Base-by-base conservation (phyloP, 495 filamentous ascomycete genomes). In the Hamigera avellanea region DNA sequence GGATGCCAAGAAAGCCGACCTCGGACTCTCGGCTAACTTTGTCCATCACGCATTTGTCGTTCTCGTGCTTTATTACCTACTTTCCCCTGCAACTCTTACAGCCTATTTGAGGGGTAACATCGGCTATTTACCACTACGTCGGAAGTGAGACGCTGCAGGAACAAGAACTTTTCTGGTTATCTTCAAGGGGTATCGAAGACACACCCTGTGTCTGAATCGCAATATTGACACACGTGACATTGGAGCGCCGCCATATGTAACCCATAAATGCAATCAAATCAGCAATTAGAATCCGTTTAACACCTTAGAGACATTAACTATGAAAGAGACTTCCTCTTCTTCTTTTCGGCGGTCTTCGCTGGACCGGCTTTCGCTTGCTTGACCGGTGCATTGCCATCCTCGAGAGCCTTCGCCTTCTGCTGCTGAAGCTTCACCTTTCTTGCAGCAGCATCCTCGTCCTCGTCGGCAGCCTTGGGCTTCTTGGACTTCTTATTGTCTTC, bases 401-500 rank as follows among this genome's bases (percentile, higher is more conserved):
- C 60, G 36, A 66, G 46, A 19, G 66, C 63, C 54, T 64, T 49
- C 25, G 57, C 60, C 56, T 72, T 73, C 44, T 68, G 69, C 54
- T 69, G 52, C 48, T 62, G 56, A n/a, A 72, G 62, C 53, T 68
- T 73, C 41, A 74, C 72, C 53, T 78, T 76, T 50, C 72, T 66
- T 37, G 76, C 73, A 3, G 66, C 66, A 36, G 64, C 57, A 50
- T 65, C 58, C 44, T 71, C 61, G 44, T 67, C 53, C 44, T 70
- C 21, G 14, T 64, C 61, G 16, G 54, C 50, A 16, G 59, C 48
- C 49, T 67, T 62, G 37, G 52, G 42, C 53, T 66, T 66, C 49
- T 66, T 62, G 14, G 53, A 69, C 39, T 76, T 73, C 62, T 81
- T 80, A 37, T 69, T 61, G 19, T 59, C 59, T 26, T 73, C 66